A percentile compares a stretch with the other conserved stretches of the same genome.
Evolutionary conservation across 1,284 basidiomycete genomes (phyloP).

Genomic region (Puccinia horiana): DNA sequence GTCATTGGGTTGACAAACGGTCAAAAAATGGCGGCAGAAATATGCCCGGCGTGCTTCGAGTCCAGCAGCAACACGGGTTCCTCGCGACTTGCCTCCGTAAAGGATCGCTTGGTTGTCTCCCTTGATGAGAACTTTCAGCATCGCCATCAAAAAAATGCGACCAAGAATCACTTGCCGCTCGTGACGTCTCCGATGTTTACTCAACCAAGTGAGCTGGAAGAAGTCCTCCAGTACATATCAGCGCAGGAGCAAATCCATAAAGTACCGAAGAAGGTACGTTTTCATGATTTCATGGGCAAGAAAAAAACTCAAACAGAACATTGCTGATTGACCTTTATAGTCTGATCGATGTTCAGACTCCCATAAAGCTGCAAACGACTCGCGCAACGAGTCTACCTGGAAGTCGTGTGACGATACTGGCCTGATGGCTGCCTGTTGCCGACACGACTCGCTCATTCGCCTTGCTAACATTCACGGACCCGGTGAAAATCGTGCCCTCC

Average conservation of each 20-base stretch:
- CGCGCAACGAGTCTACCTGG: background rate
- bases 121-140: background rate
- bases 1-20: too few species aligned
- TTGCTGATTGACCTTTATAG: too few species aligned
- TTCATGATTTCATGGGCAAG: background rate
- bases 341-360: too few species aligned
- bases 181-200: background rate
- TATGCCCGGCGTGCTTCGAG: too few species aligned
- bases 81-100: background rate
- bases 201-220: background rate
- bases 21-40: too few species aligned
- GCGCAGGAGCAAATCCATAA: background rate
- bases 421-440: background rate
- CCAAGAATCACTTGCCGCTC: background rate
- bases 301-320: background rate
- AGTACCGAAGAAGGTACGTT: background rate
- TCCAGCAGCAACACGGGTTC: background rate
- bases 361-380: too few species aligned
- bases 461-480: background rate
- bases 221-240: background rate
- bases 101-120: background rate
- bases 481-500: too few species aligned
- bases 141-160: background rate
- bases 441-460: background rate
- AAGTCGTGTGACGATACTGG: constrained; percentile 23